Base-by-base conservation (phyloP, 2,329 filamentous ascomycete species). In the Epichloe typhina region DNA sequence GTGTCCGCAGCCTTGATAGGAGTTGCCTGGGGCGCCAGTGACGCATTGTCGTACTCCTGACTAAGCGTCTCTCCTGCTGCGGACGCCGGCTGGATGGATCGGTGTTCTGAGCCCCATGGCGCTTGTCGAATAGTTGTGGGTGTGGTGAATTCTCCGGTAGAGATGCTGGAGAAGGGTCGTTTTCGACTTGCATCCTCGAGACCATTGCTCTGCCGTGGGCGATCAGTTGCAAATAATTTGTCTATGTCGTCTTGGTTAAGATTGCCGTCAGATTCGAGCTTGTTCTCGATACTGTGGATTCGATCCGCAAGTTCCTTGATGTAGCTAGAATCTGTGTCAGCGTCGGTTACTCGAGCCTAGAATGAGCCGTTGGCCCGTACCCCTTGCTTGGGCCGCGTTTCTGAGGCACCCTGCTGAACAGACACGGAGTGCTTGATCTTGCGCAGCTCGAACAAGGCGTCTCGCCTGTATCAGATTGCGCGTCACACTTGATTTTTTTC, bases 271-370 rank as follows among this genome's bases (percentile, higher is more conserved):
- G 70, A 73, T 40, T 76, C 77, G 52, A 93, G 80, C 62, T 88
- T 86, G 56, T 83, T 85, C 63, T 95, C 89, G 44, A 95, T 83
- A 42, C 79, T 83, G 59, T 90, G 82, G 53, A 95, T 81, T 26
- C 89, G 76, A 62, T 95, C 88, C 23, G 88, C 88, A 21, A 95
- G 76, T 65, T 95, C 88, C 64, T 94, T 95, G 64, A 95, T 95
- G 60, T 95, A 95, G 15, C 83, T 87, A 5, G 33, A 52, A 49
- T 51, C 50, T 7, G 11, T 21, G 41, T 53, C 38, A 61, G 26
- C 56, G 3, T 19, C 23, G 9, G 33, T 31, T 26, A 40, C 8
- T 31, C 13, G 5, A 12, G 3, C 13, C 13, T 5, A 41, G 17
- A 8, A 17, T 12, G 15, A 13, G 35, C 15, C 31, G 19, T 39